Percentiles rank a stretch among this genome's conserved stretches.
phyloP scores from a whole-genome alignment of 2,329 filamentous ascomycete species.

The Paecilomyces sp. region DNA sequence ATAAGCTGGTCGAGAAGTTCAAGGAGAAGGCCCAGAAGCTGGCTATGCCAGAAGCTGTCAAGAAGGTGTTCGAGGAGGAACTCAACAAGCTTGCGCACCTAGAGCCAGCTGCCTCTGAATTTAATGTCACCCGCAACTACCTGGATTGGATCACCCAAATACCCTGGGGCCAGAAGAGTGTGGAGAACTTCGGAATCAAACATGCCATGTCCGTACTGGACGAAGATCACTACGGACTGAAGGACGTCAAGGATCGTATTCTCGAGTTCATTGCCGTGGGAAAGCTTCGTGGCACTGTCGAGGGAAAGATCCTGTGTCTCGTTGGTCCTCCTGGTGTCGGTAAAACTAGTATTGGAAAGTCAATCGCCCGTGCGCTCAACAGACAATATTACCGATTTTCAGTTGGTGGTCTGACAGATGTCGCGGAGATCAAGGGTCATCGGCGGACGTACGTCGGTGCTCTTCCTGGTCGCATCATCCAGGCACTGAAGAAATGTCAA shows the following conservation, averaged over 20 bases:
- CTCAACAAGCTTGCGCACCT: constrained; percentile 94
- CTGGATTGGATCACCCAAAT: constrained; percentile 98
- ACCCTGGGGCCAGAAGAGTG: constrained; percentile 90
- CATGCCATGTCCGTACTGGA: constrained; percentile 87
- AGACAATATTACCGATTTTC: constrained; percentile 98
- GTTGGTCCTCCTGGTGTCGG: constrained; percentile 95
- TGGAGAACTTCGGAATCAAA: constrained; percentile 92
- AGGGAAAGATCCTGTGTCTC: constrained; percentile 97
- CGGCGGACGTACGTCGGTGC: constrained; percentile 94
- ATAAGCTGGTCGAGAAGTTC: constrained; percentile 96
- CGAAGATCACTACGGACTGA: constrained; percentile 92
- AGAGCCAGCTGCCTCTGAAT: constrained; percentile 92
- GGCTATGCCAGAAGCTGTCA: constrained; percentile 93
- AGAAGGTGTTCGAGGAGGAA: constrained; percentile 97
- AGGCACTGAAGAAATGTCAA: constrained; percentile 97
- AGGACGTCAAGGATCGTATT: constrained; percentile 98
- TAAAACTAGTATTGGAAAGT: constrained; percentile 98
- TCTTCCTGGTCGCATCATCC: constrained; percentile 90
- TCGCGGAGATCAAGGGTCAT: constrained; percentile 98
- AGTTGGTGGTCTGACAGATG: constrained; percentile 91
- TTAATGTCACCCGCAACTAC: constrained; percentile 97
- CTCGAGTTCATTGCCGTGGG: constrained; percentile 97
- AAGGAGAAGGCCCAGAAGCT: constrained; percentile 89
- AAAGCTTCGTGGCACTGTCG: constrained; percentile 91
- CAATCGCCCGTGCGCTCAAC: constrained; percentile 88